Evolutionary conservation across 495 filamentous ascomycete species (phyloP).

Genomic region (Hypoxylon fuscum): DNA sequence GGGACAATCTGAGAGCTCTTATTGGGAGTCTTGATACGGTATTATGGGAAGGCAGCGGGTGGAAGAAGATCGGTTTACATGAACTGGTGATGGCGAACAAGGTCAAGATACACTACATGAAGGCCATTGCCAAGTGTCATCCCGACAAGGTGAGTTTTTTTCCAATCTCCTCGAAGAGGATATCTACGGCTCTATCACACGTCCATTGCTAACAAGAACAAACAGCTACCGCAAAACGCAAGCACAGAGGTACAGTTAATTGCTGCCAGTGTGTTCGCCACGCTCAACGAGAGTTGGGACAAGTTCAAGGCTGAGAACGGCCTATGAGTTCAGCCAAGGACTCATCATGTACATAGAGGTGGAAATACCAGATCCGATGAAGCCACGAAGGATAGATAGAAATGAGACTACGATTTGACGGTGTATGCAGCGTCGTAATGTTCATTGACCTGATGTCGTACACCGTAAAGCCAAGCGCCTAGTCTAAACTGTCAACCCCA

Average conservation of each 20-base stretch:
- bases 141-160: constrained; percentile 86
- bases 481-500: neutral
- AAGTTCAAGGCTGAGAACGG: constrained; percentile 94
- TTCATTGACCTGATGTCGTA: neutral
- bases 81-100: constrained; percentile 89
- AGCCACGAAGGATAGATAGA: constrained; percentile 20
- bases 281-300: constrained; percentile 97
- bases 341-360: neutral
- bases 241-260: constrained; percentile 97
- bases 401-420: constrained; percentile 34
- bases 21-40: constrained; percentile 88
- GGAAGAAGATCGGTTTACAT: constrained; percentile 95
- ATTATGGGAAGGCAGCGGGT: constrained; percentile 89
- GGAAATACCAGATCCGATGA: neutral
- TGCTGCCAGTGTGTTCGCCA: constrained; percentile 86
- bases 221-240: constrained; percentile 82
- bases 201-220: constrained; percentile 28
- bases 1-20: constrained; percentile 89
- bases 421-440: constrained; percentile 11
- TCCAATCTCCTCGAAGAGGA: neutral
- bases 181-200: constrained; percentile 16
- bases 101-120: constrained; percentile 98
- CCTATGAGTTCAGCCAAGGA: constrained; percentile 54
- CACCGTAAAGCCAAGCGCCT: neutral
- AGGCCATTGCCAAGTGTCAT: constrained; percentile 97